Evolutionary conservation across 768 basidiomycete species (phyloP).

Genomic region (Auriscalpium microsporum): DNA sequence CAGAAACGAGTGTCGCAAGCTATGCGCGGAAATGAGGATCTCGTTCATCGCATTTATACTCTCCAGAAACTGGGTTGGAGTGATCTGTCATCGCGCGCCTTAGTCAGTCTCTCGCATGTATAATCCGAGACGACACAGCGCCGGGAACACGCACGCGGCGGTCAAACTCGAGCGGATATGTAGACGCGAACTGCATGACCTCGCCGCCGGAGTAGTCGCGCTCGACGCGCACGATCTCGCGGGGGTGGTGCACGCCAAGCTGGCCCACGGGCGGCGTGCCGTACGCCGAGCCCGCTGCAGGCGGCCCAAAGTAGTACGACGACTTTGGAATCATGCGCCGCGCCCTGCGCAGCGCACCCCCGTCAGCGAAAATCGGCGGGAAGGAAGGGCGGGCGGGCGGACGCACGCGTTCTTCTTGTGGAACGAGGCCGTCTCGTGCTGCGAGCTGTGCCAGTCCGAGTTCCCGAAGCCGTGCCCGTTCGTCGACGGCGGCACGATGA

Average conservation of each 20-base stretch:
- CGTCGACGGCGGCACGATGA: conserved; percentile 39
- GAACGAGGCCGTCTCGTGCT: neutral
- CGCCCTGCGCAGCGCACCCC: conserved; percentile 7
- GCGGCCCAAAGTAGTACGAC: conserved; percentile 79
- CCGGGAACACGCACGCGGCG: conserved; percentile 58
- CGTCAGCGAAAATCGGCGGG: neutral
- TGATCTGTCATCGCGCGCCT: conserved; percentile 46
- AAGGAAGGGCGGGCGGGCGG: neutral
- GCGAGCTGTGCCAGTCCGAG: neutral
- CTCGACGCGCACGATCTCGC: conserved; percentile 88
- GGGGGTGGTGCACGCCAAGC: conserved; percentile 83
- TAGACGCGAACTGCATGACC: conserved; percentile 79
- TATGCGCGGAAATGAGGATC: conserved; percentile 79
- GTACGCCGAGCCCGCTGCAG: conserved; percentile 67
- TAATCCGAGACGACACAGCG: neutral
- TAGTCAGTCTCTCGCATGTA: neutral
- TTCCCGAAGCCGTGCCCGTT: conserved; percentile 23
- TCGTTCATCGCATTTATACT: conserved; percentile 90
- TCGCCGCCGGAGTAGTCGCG: conserved; percentile 90
- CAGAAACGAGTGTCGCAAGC: conserved; percentile 56
- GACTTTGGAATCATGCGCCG: conserved; percentile 61
- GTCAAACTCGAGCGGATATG: conserved; percentile 88
- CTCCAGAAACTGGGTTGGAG: conserved; percentile 82
- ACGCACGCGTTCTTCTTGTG: conserved; percentile 11
- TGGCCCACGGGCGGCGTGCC: conserved; percentile 75